A percentile compares a stretch with the other conserved stretches of the same genome.
These are phyloP conservation scores for Talaromyces sp. DNA, from an alignment of 2,329 filamentous ascomycete genomes.

Conservation along the genomic window DNA sequence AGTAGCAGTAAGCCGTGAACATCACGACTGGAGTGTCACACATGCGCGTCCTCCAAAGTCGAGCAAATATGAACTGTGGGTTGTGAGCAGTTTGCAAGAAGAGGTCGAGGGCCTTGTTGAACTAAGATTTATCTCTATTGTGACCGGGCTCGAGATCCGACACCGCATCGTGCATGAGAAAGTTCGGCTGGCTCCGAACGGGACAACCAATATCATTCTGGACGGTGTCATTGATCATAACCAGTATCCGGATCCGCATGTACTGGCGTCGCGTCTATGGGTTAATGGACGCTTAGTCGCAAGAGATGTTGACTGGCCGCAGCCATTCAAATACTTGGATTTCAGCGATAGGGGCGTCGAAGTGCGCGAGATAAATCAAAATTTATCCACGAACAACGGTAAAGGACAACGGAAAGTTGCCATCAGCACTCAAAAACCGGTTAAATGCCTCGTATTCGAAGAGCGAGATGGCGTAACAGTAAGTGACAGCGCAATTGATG, in stretches of 20 bases:
- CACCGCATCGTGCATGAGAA: slow-evolving; percentile 44
- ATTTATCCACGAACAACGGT: background rate
- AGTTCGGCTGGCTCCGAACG: slow-evolving; percentile 48
- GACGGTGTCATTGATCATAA: slow-evolving; percentile 47
- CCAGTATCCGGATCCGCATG: slow-evolving; percentile 52
- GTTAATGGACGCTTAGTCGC: slow-evolving; percentile 49
- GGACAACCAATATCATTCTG: slow-evolving; percentile 52
- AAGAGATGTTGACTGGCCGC: slow-evolving; percentile 60
- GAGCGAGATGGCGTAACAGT: slow-evolving; percentile 55
- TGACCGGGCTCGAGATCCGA: slow-evolving; percentile 42
- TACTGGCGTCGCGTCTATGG: slow-evolving; percentile 55
- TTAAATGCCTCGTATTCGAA: slow-evolving; percentile 61
- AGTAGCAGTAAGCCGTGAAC: slow-evolving; percentile 52
- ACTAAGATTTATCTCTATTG: slow-evolving; percentile 54
- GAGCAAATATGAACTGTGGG: slow-evolving; percentile 57
- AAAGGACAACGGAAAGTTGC: background rate
- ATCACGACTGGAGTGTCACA: slow-evolving; percentile 46
- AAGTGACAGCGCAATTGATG: slow-evolving; percentile 57
- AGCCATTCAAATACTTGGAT: slow-evolving; percentile 50
- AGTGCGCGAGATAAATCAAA: slow-evolving; percentile 2
- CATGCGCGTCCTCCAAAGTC: slow-evolving; percentile 56
- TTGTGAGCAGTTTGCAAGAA: slow-evolving; percentile 51
- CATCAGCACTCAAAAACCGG: slow-evolving; percentile 32
- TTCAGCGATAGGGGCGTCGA: slow-evolving; percentile 10
- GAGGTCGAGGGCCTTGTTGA: slow-evolving; percentile 37